Evolutionary conservation across 148 eudicot species (phyloP).

Genomic region (Arctostaphylos glauca): DNA sequence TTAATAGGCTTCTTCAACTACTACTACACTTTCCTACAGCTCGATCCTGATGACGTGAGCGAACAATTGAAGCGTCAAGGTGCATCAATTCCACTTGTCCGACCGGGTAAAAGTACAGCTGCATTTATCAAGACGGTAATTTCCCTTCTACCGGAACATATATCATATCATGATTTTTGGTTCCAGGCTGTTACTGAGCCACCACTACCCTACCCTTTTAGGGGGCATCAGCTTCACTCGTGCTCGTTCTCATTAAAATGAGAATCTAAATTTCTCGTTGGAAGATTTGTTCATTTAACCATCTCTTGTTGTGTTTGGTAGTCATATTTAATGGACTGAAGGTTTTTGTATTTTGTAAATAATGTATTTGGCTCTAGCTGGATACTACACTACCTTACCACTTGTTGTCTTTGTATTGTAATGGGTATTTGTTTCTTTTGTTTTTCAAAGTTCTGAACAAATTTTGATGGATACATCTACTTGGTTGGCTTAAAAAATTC

Average conservation of each 20-base stretch:
- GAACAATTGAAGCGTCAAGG: slow-evolving; percentile 98
- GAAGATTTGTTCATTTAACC: no score
- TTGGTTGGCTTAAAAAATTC: background rate
- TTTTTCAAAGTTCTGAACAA: background rate
- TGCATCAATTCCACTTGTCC: slow-evolving; percentile 94
- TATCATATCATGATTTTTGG: background rate
- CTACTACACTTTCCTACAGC: slow-evolving; percentile 92
- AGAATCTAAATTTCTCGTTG: no score
- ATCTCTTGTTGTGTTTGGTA: no score
- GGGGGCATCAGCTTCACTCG: no score
- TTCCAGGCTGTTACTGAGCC: background rate
- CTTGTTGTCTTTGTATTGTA: no score
- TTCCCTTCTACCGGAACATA: background rate
- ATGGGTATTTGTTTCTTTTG: no score
- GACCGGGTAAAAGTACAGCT: slow-evolving; percentile 96
- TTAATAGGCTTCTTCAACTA: slow-evolving; percentile 95
- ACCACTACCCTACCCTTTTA: background rate
- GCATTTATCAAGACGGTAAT: slow-evolving; percentile 78
- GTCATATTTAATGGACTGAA: no score
- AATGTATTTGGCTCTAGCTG: no score
- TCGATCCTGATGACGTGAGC: slow-evolving; percentile 98
- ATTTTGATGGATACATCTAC: background rate
- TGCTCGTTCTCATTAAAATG: no score
- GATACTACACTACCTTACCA: no score
- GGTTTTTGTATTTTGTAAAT: no score